Conservation (phyloP, 768 basidiomycete species). For the Psilocybe subaeruginosa region DNA sequence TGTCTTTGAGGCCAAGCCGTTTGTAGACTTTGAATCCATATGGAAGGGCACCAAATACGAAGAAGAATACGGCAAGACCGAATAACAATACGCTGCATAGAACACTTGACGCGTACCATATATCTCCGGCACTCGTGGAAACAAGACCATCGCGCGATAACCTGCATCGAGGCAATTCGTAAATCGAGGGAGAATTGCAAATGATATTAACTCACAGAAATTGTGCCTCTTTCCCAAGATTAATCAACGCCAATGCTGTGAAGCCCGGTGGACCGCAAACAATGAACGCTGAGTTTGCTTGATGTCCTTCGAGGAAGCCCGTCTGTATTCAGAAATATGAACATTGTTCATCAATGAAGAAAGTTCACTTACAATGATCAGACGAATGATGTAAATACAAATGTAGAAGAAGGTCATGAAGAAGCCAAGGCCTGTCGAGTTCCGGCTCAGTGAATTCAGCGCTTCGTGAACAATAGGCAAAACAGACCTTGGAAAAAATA, state of each 20-base stretch:
- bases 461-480: not conserved
- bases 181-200: not conserved
- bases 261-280: conserved; percentile 53
- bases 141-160: conserved; percentile 37
- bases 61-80: conserved; percentile 50
- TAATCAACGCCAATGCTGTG: conserved; percentile 49
- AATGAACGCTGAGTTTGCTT: conserved; percentile 51
- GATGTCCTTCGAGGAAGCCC: conserved; percentile 49
- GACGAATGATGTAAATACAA: conserved; percentile 49
- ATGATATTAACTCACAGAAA: conserved; percentile 34
- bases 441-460: not conserved
- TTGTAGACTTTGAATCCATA: conserved; percentile 55
- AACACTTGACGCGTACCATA: conserved; percentile 46
- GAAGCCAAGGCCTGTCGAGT: conserved; percentile 40
- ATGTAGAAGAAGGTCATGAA: conserved; percentile 56
- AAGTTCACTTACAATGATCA: conserved; percentile 37
- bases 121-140: conserved; percentile 40
- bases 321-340: conserved; percentile 32
- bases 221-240: conserved; percentile 39
- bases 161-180: conserved; percentile 17
- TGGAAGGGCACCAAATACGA: conserved; percentile 45
- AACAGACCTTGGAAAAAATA: conserved; percentile 52
- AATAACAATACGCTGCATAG: conserved; percentile 42
- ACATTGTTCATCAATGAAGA: not conserved
- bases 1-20: conserved; percentile 38